Conservation (phyloP, 352 stramenopile genomes). For the Pythium phragmiticola region DNA sequence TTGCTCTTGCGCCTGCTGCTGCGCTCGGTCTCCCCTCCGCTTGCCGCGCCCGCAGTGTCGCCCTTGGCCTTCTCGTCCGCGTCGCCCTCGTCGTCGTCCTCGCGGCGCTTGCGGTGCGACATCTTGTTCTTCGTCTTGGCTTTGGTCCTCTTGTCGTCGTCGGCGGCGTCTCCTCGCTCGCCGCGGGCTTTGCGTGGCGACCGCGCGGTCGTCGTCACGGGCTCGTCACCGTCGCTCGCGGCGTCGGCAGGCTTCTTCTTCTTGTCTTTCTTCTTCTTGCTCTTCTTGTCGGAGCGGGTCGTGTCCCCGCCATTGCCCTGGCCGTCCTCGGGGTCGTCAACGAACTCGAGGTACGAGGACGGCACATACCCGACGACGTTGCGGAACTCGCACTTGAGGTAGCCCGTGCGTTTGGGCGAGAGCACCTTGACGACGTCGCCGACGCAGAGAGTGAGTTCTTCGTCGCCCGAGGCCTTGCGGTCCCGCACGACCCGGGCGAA, state of each 20-base stretch:
- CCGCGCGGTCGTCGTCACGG: constrained; percentile 20
- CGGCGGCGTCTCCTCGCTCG: constrained; percentile 28
- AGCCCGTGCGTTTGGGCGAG: constrained; percentile 76
- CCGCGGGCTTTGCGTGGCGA: constrained; percentile 46
- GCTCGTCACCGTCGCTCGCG: constrained; percentile 42
- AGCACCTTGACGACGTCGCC: constrained; percentile 76
- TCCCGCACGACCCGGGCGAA: constrained; percentile 68
- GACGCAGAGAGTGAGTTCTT: constrained; percentile 60
- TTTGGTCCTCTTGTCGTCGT: constrained; percentile 47
- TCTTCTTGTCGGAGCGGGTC: constrained; percentile 41
- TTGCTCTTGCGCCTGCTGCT: constrained; percentile 49
- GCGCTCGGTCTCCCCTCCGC: constrained; percentile 32
- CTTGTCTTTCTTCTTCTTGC: constrained; percentile 62
- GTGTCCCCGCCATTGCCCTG: constrained; percentile 22
- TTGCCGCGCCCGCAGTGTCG: constrained; percentile 21
- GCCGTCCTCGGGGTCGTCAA: constrained; percentile 33
- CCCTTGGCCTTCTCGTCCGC: constrained; percentile 6
- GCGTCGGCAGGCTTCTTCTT: constrained; percentile 48
- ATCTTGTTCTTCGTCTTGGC: constrained; percentile 47
- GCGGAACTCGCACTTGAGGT: constrained; percentile 78
- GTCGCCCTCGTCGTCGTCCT: constrained; percentile 32
- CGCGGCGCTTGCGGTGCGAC: constrained; percentile 30
- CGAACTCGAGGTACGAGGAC: constrained; percentile 83
- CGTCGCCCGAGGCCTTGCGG: constrained; percentile 71
- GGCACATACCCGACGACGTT: constrained; percentile 75